Base-by-base conservation (phyloP, 768 basidiomycete species). In the Lactifluus volemus region DNA sequence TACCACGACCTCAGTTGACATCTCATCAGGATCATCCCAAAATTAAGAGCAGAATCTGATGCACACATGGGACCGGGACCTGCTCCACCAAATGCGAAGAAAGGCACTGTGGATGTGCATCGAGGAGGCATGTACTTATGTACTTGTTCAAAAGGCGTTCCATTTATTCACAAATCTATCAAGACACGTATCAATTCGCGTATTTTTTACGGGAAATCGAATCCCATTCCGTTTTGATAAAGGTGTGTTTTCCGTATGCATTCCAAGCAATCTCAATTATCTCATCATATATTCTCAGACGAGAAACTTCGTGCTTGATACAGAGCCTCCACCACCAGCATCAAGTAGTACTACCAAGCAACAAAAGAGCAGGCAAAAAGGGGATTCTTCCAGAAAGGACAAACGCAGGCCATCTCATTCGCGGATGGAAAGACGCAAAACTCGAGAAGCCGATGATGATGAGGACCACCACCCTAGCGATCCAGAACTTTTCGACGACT, bases 141-240 rank as follows among this genome's bases (percentile, higher is more conserved):
- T 65, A 19, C 34, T 34, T 19, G 42, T 11, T 25, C 62, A 55
- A 66, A 9, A 51, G 47, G 19, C 47, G 12, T 45, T 51, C 5
- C 48, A 32, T 53, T 54, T 59, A 53, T 54, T 53, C 57, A 53
- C 49, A 17, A 42, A 6, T 36, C 21, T 30, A 32, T 51, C 19
- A 70, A 95, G 93, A 89, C 61, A 81, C 80, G 0, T 96, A 95
- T 68, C 93, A 96, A 65, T 93, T 92, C 70, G 92, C 88, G 51
- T 96, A 92, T 70, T 96, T 94, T 74, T 77, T 95, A 65, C 82
- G 91, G 25, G 85, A 85, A 72, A 85, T 83, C 2, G 91, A 92
- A 54, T 81, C 88, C 10, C 90, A 95, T 71, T 84, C 89, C 0
- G 79, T 94, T 2, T 75, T 93, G 8, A 75, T 90, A 66, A 96